Conservation (phyloP, 2,329 filamentous ascomycete genomes). For the Penicillium fuscoglaucum region DNA sequence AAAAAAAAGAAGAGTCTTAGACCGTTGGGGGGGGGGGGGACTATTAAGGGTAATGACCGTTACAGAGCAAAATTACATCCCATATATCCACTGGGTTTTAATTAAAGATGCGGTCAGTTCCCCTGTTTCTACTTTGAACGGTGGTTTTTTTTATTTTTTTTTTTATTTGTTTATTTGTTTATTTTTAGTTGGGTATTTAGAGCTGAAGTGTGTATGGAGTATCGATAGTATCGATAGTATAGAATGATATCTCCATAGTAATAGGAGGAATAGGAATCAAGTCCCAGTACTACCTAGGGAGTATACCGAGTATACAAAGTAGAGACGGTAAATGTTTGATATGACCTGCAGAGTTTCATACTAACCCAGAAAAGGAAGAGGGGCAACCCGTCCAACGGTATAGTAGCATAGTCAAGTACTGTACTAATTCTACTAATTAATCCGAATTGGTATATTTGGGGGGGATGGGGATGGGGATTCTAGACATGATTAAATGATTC, state of each 20-base stretch:
- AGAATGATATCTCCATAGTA: too few relatives aligned
- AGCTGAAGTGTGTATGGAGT: too few relatives aligned
- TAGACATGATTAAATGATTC: too few relatives aligned
- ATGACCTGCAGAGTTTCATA: conserved; percentile 5
- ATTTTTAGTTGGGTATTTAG: too few relatives aligned
- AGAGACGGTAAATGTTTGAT: neutral
- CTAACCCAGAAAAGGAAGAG: conserved; percentile 15
- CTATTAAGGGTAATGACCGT: neutral
- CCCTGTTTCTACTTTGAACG: neutral
- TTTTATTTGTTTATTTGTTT: neutral
- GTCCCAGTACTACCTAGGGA: too few relatives aligned
- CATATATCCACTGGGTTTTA: conserved; percentile 14
- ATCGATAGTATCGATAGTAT: too few relatives aligned
- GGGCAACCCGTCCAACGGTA: neutral
- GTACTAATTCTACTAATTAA: neutral
- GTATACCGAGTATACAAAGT: neutral
- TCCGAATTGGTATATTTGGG: neutral
- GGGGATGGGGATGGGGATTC: too few relatives aligned
- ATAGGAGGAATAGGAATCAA: too few relatives aligned
- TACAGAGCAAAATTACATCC: neutral
- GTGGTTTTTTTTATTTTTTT: too few relatives aligned
- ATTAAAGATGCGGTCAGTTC: conserved; percentile 24
- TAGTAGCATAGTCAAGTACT: too few relatives aligned
- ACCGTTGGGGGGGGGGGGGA: neutral
- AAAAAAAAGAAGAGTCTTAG: conserved; percentile 9